Evolutionary conservation across 805 yeast species (phyloP), one percentile per base, ranked within the genome.

Genomic region (Wickerhamiella shivajii): DNA sequence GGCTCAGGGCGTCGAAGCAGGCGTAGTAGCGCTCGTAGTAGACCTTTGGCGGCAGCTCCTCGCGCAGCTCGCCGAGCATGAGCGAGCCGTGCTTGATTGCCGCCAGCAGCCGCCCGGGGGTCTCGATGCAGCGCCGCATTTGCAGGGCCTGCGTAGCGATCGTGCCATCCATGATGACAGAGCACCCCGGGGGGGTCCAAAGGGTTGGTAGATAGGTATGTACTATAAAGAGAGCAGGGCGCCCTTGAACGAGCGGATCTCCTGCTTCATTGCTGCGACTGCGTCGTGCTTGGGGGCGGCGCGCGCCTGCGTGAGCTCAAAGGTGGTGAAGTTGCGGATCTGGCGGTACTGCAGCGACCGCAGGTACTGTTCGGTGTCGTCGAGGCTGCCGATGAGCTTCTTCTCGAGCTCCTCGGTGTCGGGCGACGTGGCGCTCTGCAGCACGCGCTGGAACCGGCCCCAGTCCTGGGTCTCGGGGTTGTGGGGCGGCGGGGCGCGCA

Each of bases 1-100:
- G 56, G 23, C 77, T 76, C 51, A 90, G 59, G 0, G 92, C 77
- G 55, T 90, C 97, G 47, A 74, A 85, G 2, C 78, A 75, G 29
- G 77, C 63, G 42, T 79, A 77, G 58, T 87, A 90, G 27, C 90
- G 59, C 55, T 85, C 97, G 53, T 90, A 90, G 63, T 90, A 90
- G 53, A 80, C 85, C 51, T 84, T 84, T 0, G 98, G 96, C 2
- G 81, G 66, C 38, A 83, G 61, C 29, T 64, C 62, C 3, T 87
- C 77, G 35, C 96, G 64, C 34, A 87, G 60, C 56, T 85, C 96
- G 21, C 74, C 72, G 35, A 90, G 62, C 59, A 84, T 72, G 18
- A 75, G 71, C 20, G 93, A 71, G 21, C 93, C 81, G 51, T 84
- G 90, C 46, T 83, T 80, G 38, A 90, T 57, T 2, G 95, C 93